Percentiles rank a stretch among this genome's conserved stretches.
Conservation (phyloP, 345 rosid genomes). For the Citrus maxima region DNA sequence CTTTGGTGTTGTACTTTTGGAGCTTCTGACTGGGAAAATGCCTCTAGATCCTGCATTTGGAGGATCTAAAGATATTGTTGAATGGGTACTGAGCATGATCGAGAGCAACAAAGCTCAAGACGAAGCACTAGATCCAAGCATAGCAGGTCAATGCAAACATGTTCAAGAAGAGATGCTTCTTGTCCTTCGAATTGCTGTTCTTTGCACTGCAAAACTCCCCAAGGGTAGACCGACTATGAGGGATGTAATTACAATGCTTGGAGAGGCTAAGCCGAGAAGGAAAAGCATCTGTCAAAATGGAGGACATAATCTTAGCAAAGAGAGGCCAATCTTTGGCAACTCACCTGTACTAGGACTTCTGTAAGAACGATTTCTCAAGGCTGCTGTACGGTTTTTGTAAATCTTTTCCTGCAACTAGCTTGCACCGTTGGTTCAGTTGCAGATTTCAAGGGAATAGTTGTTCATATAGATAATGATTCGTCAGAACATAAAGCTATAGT, state of each 20-base stretch:
- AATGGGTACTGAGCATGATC: constrained; percentile 59
- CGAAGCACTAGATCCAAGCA: constrained; percentile 60
- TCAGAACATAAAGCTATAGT: not conserved
- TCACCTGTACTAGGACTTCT: constrained; percentile 58
- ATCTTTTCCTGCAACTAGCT: constrained; percentile 6
- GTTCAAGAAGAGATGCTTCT: constrained; percentile 86
- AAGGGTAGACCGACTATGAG: constrained; percentile 88
- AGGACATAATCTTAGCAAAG: constrained; percentile 36
- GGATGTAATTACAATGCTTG: constrained; percentile 75
- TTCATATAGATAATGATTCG: not conserved
- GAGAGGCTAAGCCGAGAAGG: constrained; percentile 84
- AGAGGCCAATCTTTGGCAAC: constrained; percentile 50
- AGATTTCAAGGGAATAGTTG: not conserved
- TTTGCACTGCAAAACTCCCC: constrained; percentile 76
- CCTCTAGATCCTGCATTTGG: constrained; percentile 80
- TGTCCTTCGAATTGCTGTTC: constrained; percentile 65
- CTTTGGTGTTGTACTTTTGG: constrained; percentile 71
- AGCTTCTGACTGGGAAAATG: constrained; percentile 75
- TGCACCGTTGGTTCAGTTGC: constrained; percentile 12
- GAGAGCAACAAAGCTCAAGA: constrained; percentile 47
- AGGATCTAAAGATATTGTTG: constrained; percentile 64
- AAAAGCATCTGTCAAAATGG: constrained; percentile 58
- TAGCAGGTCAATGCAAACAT: constrained; percentile 75
- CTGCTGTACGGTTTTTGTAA: constrained; percentile 13
- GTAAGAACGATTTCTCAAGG: constrained; percentile 21